Evolutionary conservation across 2,329 filamentous ascomycete species (phyloP), one percentile per base, ranked within the genome.

Genomic region (Fusarium nurragi): DNA sequence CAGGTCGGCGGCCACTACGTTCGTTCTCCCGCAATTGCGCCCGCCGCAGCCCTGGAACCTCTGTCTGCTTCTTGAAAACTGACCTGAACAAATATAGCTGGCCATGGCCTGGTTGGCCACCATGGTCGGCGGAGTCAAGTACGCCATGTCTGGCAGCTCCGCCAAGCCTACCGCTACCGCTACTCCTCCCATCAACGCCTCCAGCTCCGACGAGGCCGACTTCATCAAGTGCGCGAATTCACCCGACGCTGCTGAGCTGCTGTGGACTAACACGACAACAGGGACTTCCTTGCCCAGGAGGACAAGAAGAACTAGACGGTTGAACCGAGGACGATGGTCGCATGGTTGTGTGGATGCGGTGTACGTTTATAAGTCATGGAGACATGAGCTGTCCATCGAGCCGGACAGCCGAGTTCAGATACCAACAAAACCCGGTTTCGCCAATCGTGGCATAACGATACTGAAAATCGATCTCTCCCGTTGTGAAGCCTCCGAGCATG

Each of bases 1-100:
- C 82, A 87, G 77, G 77, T 88, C 76, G 86, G 80, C 79, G 86
- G 85, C 64, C 86, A 88, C 80, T 81, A 86, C 78, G 86, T 88
- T 72, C 74, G 86, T 83, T 52, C 30, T 37, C 39, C 61, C 50
- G 25, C 69, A 65, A 65, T 66, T 50, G 51, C 54, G 48, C 23
- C 41, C 40, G 50, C 39, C 32, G 51, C 54, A 39, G 21, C 51
- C 34, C 34, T 26, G 30, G 45, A 58, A 38, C 22, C 21, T 49
- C 47, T 32, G 12, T 34, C 9, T 34, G 32, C 32, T 9, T 18
- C 16, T 37, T 28, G 16, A 22, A 62, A 48, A 63, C 59, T 71
- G 60, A 67, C 70, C 70, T 54, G 69, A 65, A 51, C 54, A 55
- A 16, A n/a, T 10, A 63, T 49, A 88, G 86, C 81, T 88, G 67